Conservation (phyloP, 371 early-diverging fungal species). For the Blakeslea trispora region DNA sequence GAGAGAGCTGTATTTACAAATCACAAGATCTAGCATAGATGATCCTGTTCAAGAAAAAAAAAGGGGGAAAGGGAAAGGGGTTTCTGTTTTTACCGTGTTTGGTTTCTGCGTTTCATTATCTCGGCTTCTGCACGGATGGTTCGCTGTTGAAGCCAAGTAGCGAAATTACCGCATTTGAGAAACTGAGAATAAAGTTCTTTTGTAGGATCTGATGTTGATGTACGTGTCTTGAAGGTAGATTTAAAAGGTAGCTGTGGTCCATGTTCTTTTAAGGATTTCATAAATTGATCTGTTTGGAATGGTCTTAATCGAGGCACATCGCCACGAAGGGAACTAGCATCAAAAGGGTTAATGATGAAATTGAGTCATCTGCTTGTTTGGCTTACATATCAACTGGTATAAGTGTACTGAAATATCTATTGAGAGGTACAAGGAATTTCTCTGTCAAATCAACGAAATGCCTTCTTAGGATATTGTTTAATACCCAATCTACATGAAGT, state of each 20-base stretch:
- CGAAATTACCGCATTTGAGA: slow-evolving; percentile 92
- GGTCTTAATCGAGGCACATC: slow-evolving; percentile 48
- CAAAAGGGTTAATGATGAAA: not conserved
- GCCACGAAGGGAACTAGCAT: slow-evolving; percentile 11
- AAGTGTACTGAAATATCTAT: slow-evolving; percentile 88
- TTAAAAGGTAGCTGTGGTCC: slow-evolving; percentile 56
- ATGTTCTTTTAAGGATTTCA: slow-evolving; percentile 57
- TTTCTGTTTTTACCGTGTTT: not conserved
- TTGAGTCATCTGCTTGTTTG: not conserved
- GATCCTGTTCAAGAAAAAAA: too few relatives aligned
- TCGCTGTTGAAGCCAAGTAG: slow-evolving; percentile 90
- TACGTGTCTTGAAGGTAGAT: slow-evolving; percentile 53
- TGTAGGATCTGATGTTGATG: slow-evolving; percentile 42
- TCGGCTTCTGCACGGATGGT: slow-evolving; percentile 65
- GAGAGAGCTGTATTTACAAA: not conserved
- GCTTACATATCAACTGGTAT: slow-evolving; percentile 67
- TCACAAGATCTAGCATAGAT: too few relatives aligned
- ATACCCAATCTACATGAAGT: slow-evolving; percentile 65
- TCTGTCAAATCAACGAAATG: slow-evolving; percentile 94
- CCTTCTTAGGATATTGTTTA: slow-evolving; percentile 89
- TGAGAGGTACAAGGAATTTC: slow-evolving; percentile 91
- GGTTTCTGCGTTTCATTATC: not conserved
- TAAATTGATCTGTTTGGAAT: slow-evolving; percentile 56
- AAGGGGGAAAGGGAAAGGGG: too few relatives aligned
- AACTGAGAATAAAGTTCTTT: slow-evolving; percentile 85